phyloP scores from a whole-genome alignment of 495 filamentous ascomycete species.

The Bathelium albidoporum region DNA sequence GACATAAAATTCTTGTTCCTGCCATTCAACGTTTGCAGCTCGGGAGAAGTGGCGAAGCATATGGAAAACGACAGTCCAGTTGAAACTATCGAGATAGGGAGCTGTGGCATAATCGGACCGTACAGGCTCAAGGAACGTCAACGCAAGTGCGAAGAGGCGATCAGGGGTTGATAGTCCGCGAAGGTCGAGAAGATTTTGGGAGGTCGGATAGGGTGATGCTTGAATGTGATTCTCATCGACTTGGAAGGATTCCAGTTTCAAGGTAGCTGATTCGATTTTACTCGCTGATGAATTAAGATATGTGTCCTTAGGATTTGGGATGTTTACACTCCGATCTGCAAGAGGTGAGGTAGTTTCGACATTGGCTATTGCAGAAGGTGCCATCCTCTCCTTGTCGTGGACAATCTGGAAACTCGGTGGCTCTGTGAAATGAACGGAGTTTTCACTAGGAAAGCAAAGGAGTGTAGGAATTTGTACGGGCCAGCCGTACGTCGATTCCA shows the following conservation, averaged over 20 bases:
- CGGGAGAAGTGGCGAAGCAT: slow-evolving; percentile 39
- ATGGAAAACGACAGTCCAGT: slow-evolving; percentile 56
- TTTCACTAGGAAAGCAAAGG: neutral
- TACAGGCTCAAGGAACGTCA: slow-evolving; percentile 50
- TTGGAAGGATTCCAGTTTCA: neutral
- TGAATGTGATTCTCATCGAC: slow-evolving; percentile 8
- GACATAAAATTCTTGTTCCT: slow-evolving; percentile 59
- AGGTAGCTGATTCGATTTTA: neutral
- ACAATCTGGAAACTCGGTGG: neutral
- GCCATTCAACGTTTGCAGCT: slow-evolving; percentile 46
- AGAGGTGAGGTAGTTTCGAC: neutral
- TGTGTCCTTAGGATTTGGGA: neutral
- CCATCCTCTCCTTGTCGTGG: neutral
- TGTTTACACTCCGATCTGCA: neutral
- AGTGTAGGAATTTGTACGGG: neutral
- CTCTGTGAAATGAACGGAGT: neutral
- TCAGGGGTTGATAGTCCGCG: slow-evolving; percentile 50
- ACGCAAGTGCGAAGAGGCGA: slow-evolving; percentile 58
- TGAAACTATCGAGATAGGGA: slow-evolving; percentile 63
- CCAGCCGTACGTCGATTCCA: neutral
- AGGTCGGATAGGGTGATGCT: slow-evolving; percentile 62
- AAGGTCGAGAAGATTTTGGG: slow-evolving; percentile 61
- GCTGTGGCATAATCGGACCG: slow-evolving; percentile 67
- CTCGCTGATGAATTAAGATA: neutral
- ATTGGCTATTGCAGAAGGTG: neutral